Base-by-base conservation (phyloP, 768 basidiomycete species). In the Sistotremastrum niveocremeum region DNA sequence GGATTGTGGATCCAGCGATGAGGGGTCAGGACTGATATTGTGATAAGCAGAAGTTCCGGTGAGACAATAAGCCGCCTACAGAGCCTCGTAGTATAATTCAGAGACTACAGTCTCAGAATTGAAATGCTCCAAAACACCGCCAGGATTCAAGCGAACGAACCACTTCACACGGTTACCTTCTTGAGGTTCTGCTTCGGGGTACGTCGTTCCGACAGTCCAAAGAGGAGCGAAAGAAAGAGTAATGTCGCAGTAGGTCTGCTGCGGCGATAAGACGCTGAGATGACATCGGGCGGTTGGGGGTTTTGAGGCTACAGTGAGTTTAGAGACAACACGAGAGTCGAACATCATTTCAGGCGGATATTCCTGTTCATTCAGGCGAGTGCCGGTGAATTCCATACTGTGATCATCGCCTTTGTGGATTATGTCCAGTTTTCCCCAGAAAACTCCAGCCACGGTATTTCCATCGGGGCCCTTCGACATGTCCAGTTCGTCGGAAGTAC, bases 381-480 rank as follows among this genome's bases (percentile, higher is more conserved):
- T 86, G 29, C 87, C 87, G 44, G 64, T 78, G 59, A 90, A 90
- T 54, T 88, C 87, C 73, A 90, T 74, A 46, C 71, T 71, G 61
- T 90, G 87, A 11, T 64, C 78, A 54, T 84, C 82, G 33, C 78
- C 83, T 1, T 74, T 66, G 56, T 90, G 87, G 8, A 87, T 74
- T 43, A 90, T 84, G 52, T 77, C 77, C 45, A 90, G 75, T 57
- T 88, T 88, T 4, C 87, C 87, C 84, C 83, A 89, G 63, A 88
- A 90, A 62, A 75, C 66, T 37, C 87, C 87, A 42, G 85, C 87
- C 12, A 90, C 87, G 28, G 77, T 67, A 9, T 84, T 88, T 1
- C 86, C 87, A 54, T 90, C 87, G 52, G 89, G 87, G 81, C 86
- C 87, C 42, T 84, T 74, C 2, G 87, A 82, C 87, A 90, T 89